Base-by-base conservation (phyloP, 2,329 filamentous ascomycete species). In the Aspergillus alliaceus region DNA sequence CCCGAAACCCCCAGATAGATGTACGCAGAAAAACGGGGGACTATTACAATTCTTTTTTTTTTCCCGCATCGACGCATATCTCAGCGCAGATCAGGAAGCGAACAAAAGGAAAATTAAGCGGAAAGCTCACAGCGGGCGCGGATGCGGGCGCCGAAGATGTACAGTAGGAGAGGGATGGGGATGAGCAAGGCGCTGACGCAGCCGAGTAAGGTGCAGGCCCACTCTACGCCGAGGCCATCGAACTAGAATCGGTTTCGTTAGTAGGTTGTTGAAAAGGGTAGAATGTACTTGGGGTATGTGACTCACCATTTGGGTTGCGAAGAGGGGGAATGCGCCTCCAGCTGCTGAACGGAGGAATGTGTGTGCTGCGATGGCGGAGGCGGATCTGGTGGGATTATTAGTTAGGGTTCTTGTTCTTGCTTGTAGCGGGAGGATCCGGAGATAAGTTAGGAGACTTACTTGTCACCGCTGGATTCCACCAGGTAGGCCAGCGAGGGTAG, bases 341-440 rank as follows among this genome's bases (percentile, higher is more conserved):
- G 72, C 66, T 20, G 75, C 57, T 11, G 74, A 77, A 31, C 80
- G 75, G 35, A 82, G 68, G 60, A 82, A 77, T 2, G 79, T 81
- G 57, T 82, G 81, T 27, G 78, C 79, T 9, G 79, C 77, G 27
- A 81, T 76, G 8, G 80, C 79, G 12, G 76, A 79, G 3, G 80
- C 79, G n/a, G 79, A 79, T 60, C 79, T 77, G 58, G 25, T 18
- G 14, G 27, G 37, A 22, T 24, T 18, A 58, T 48, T 53, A 27
- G 47, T 29, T 52, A n/a, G n/a, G n/a, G 27, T 29, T 29, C 27
- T 29, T 9, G 9, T 34, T 35, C n/a, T 47, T 15, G 44, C 32
- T 39, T 32, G 18, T 29, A 9, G 15, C n/a, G 27, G 42, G 14
- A 18, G 4, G 25, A 29, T 7, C 24, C n/a, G 4, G 32, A 24